These are phyloP conservation scores for Rhizopus arrhizus DNA, from an alignment of 371 early-diverging fungal species.

Conservation along the genomic window DNA sequence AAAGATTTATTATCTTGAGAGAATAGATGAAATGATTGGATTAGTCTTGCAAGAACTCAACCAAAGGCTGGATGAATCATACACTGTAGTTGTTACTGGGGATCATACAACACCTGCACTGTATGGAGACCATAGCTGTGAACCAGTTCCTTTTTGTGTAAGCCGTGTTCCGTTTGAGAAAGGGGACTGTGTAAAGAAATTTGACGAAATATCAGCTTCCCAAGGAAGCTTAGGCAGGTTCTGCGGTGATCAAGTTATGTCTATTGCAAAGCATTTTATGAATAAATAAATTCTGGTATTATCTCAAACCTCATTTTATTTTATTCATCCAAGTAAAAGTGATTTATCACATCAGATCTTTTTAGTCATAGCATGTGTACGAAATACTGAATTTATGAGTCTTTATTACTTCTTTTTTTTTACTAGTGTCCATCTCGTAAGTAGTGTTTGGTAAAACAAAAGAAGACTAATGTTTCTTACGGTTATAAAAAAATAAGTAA, in stretches of 20 bases:
- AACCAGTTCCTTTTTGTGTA: constrained; percentile 54
- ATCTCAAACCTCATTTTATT: no score
- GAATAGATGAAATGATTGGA: constrained; percentile 50
- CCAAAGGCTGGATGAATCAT: constrained; percentile 29
- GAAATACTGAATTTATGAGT: no score
- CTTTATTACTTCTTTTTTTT: no score
- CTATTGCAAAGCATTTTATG: constrained; percentile 38
- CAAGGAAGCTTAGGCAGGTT: constrained; percentile 48
- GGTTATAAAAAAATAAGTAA: no score
- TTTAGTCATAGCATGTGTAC: no score
- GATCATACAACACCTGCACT: constrained; percentile 58
- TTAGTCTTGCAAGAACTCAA: constrained; percentile 27
- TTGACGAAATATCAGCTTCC: constrained; percentile 37
- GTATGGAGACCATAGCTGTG: constrained; percentile 55
- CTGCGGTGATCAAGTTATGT: constrained; percentile 47
- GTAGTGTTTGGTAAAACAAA: no score
- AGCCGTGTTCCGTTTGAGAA: constrained; percentile 10
- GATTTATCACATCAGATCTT: no score
- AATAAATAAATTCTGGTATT: constrained; percentile 2
- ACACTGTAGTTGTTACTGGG: constrained; percentile 50
- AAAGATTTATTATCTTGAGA: constrained; percentile 40
- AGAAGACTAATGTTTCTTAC: no score
- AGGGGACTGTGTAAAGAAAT: constrained; percentile 31
- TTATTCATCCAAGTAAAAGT: no score
- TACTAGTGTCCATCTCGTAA: no score